Percentiles rank a stretch among this genome's conserved stretches.
Evolutionary conservation across 2,329 filamentous ascomycete species (phyloP).

Genomic region (Alternaria brassicae): DNA sequence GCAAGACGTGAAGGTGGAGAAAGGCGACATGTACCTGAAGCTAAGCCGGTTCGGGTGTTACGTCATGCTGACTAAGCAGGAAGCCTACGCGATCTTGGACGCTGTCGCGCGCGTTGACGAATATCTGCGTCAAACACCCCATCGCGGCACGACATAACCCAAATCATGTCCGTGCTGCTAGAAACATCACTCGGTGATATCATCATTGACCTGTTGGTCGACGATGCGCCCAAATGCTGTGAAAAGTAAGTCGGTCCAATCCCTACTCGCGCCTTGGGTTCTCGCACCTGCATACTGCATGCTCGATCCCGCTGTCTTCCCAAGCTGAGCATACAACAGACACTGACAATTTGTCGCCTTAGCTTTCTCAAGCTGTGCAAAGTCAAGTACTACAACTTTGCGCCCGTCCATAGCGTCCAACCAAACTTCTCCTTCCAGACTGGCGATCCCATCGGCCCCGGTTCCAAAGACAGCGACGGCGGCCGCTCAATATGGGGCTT

Average conservation of each 20-base stretch:
- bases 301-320: slow-evolving; percentile 35
- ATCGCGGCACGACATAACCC: slow-evolving; percentile 19
- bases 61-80: slow-evolving; percentile 31
- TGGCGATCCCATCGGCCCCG: slow-evolving; percentile 89
- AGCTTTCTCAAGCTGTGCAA: slow-evolving; percentile 99
- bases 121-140: slow-evolving; percentile 32
- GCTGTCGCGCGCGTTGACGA: slow-evolving; percentile 11
- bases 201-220: slow-evolving; percentile 89
- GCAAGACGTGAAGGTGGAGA: slow-evolving; percentile 14
- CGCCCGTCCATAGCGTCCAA: slow-evolving; percentile 88
- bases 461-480: slow-evolving; percentile 84
- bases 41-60: slow-evolving; percentile 10
- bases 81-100: slow-evolving; percentile 5
- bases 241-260: slow-evolving; percentile 76
- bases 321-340: slow-evolving; percentile 61
- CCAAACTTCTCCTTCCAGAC: slow-evolving; percentile 97
- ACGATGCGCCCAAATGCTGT: slow-evolving; percentile 88
- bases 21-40: slow-evolving; percentile 11
- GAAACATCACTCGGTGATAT: slow-evolving; percentile 94
- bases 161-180: slow-evolving; percentile 84
- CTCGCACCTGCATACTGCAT: slow-evolving; percentile 32
- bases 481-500: slow-evolving; percentile 93
- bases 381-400: slow-evolving; percentile 98
- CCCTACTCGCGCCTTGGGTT: slow-evolving; percentile 19
- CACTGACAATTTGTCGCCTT: slow-evolving; percentile 58